Evolutionary conservation across 352 stramenopile genomes (phyloP), one percentile per base, ranked within the genome.

Genomic region (Phytopythium cucurbitacearum): DNA sequence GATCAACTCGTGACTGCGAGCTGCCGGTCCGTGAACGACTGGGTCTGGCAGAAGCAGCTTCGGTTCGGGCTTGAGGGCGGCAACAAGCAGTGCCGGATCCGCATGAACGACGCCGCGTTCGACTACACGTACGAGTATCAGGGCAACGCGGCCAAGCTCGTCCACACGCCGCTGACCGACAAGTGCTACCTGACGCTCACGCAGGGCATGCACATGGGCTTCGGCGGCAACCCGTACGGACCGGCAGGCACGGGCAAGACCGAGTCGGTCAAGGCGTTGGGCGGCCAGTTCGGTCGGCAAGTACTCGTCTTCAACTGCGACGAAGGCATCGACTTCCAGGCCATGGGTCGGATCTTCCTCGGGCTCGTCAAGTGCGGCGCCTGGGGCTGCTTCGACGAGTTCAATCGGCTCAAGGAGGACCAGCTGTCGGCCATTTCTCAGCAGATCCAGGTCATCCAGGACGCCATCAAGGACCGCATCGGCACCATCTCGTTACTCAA

Each of bases 311-410:
- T 97, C 56, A 97, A 97, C 51, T 98, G 92, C 53, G 91, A 97
- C 59, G 94, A 98, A 80, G 89, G 86, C 8, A 96, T 98, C 44
- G 94, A 98, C 53, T 97, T 95, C 53, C 81, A 95, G 45, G 88
- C 70, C n/a, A 98, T 98, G 89, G 92, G 93, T 0, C 73, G 93
- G 4, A 98, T 98, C 48, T 97, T 98, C 51, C 94, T 96, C n/a
- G 94, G 94, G 0, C 64, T 98, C 1, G 87, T 98, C 12, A 96
- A 98, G 56, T 97, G 82, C 49, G 94, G 94, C 11, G 94, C 92
- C 28, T 98, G 94, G 94, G 94, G 94, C n/a, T 98, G 94, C 57
- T 98, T 98, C 42, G 94, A 98, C 41, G 94, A 98, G 58, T 98
- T 98, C 54, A 98, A 98, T 65, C 87, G 94, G 1, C 69, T 98